Evolutionary conservation across 768 basidiomycete species (phyloP).

Genomic region (Rhodosporidiobolus sp.): DNA sequence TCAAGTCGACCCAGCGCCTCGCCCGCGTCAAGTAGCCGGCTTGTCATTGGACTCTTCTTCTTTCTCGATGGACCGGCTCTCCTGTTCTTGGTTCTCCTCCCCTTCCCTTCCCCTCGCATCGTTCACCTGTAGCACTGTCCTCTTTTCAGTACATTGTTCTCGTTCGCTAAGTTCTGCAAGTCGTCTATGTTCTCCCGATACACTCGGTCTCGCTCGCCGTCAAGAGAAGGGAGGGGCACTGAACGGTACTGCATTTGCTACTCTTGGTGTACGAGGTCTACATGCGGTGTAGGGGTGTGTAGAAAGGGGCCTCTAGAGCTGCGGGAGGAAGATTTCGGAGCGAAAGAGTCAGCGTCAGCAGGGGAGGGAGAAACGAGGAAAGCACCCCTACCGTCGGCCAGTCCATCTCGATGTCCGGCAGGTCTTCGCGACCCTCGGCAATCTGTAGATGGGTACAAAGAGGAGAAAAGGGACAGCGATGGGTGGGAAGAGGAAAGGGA

Average conservation of each 20-base stretch:
- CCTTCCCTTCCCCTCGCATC: background rate
- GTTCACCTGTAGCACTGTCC: background rate
- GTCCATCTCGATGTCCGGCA: constrained; percentile 28
- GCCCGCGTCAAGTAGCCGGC: constrained; percentile 47
- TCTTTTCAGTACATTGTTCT: background rate
- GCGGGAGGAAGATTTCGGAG: too few species aligned
- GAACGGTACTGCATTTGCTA: background rate
- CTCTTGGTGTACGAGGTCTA: background rate
- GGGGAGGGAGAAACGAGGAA: background rate
- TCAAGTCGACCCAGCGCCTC: constrained; percentile 78
- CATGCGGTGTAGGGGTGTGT: too few species aligned
- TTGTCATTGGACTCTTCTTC: background rate
- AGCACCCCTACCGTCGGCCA: constrained; percentile 24
- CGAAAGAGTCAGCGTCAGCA: background rate
- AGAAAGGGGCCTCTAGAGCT: background rate
- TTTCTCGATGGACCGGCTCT: too few species aligned
- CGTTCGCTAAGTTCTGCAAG: background rate
- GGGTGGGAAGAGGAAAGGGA: background rate
- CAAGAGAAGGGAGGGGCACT: too few species aligned
- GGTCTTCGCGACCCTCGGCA: constrained; percentile 12
- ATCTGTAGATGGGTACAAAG: constrained; percentile 2
- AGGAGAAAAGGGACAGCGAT: too few species aligned
- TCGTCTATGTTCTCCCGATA: too few species aligned
- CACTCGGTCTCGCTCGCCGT: too few species aligned
- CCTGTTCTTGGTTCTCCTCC: background rate